A percentile compares a stretch with the other conserved stretches of the same genome.
phyloP scores from a whole-genome alignment of 306 rosid genomes.

The Cyamopsis tetragonoloba region DNA sequence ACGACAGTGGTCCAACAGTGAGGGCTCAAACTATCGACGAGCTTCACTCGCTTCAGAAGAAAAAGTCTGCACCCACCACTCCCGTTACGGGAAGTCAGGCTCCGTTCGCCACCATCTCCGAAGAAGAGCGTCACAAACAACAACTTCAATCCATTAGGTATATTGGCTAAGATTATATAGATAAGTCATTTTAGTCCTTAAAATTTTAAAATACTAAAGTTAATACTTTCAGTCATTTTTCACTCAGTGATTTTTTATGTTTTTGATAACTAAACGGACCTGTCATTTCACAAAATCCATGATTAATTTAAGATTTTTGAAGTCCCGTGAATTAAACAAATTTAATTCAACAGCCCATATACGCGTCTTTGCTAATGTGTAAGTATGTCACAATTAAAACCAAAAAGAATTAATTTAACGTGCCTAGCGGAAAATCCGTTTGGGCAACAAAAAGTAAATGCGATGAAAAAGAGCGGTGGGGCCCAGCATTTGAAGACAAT shows the following conservation, averaged over 20 bases:
- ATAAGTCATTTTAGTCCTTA: too few relatives aligned
- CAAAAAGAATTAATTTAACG: conserved; percentile 15
- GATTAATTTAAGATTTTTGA: too few relatives aligned
- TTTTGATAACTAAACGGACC: too few relatives aligned
- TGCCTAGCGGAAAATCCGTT: background rate
- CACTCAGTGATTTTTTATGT: too few relatives aligned
- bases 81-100: conserved; percentile 40
- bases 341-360: too few relatives aligned
- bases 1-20: conserved; percentile 65
- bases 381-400: too few relatives aligned
- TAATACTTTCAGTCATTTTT: too few relatives aligned
- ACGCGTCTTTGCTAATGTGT: too few relatives aligned
- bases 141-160: conserved; percentile 87
- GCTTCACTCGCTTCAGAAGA: conserved; percentile 80
- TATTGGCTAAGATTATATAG: too few relatives aligned
- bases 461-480: conserved; percentile 6
- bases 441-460: background rate
- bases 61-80: conserved; percentile 68
- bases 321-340: too few relatives aligned
- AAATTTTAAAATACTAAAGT: too few relatives aligned
- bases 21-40: conserved; percentile 77
- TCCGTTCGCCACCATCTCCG: conserved; percentile 43
- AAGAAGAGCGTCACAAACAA: conserved; percentile 54
- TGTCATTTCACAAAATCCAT: too few relatives aligned
- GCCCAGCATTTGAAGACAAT: background rate